Evolutionary conservation across 129 eudicot genomes (phyloP), one percentile per base, ranked within the genome.

Genomic region (Ambrosia artemisiifolia): DNA sequence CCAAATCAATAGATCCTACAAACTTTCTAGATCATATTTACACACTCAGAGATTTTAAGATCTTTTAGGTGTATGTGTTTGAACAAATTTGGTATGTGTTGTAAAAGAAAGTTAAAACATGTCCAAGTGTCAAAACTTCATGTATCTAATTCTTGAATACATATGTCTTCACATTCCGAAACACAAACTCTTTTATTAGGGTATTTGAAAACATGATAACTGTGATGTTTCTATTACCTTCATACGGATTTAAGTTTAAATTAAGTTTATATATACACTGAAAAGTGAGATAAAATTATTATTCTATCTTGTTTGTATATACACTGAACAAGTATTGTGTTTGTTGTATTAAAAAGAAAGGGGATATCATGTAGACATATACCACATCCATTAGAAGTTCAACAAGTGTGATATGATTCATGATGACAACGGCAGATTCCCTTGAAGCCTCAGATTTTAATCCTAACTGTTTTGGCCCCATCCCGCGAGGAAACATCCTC

Each of bases 321-420:
- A 49, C 19, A 18, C 1, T 49, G 44, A 49, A n/a, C 55, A 49
- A 49, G 18, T 49, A 14, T 16, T 49, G 55, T 49, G n/a, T n/a
- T 14, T 49, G 55, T 49, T 4, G 19, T n/a, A 49, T 6, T 14
- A 17, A 49, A 49, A 49, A 49, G 55, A 49, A 49, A 49, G 11
- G 11, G 28, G 59, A 13, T 4, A 30, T 60, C 2, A 1, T 33
- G 18, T 12, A 60, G 18, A 33, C 42, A 32, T 32, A 60, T 82
- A 95, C 99, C 91, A 86, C 97, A 85, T 95, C 97, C 96, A 95
- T 90, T 44, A 95, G 78, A 60, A 95, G 88, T 76, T 95, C 97
- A 11, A 95, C 95, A 38, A 95, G 84, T 78, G 87, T 90, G 74
- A 95, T 76, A 67, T 90, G 99, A 72, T 95, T 95, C 99, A 95